These are phyloP conservation scores for Cryptosporidium andersoni DNA, from an alignment of 169 alveolate genomes.

Conservation along the genomic window DNA sequence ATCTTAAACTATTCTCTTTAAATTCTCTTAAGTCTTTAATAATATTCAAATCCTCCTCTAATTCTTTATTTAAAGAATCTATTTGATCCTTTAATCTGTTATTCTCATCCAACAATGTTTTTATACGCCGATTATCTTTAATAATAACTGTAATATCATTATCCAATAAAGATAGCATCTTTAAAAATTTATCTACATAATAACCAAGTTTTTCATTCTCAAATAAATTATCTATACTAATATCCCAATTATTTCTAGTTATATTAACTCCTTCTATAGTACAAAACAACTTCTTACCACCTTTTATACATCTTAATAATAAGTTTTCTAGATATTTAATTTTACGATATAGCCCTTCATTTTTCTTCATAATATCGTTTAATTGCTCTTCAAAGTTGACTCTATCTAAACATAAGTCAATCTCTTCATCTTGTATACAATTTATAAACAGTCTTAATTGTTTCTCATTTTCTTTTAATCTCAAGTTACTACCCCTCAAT, in stretches of 20 bases:
- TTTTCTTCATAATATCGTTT: background rate
- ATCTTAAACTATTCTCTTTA: background rate
- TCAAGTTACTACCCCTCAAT: slow-evolving; percentile 4
- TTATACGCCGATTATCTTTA: too few species aligned
- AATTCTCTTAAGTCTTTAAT: background rate
- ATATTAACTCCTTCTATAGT: slow-evolving; percentile 4
- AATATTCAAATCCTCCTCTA: background rate
- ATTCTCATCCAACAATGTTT: too few species aligned
- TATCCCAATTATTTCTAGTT: background rate
- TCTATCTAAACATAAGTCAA: slow-evolving; percentile 20
- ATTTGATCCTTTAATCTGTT: too few species aligned
- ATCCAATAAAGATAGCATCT: too few species aligned
- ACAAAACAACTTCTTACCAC: background rate
- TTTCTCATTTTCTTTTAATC: slow-evolving; percentile 29
- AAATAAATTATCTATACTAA: too few species aligned
- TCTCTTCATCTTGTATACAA: slow-evolving; percentile 41
- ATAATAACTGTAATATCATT: too few species aligned
- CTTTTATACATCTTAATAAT: slow-evolving; percentile 15
- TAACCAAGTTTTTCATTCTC: too few species aligned
- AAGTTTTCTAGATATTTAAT: slow-evolving; percentile 22
- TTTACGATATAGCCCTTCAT: slow-evolving; percentile 2
- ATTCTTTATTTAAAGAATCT: background rate
- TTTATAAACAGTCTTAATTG: slow-evolving; percentile 25
- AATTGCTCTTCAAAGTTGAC: slow-evolving; percentile 3
- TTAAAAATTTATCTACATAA: too few species aligned